These are phyloP conservation scores for Zoysia japonica DNA, from an alignment of 176 grass and related monocot species.

Conservation along the genomic window DNA sequence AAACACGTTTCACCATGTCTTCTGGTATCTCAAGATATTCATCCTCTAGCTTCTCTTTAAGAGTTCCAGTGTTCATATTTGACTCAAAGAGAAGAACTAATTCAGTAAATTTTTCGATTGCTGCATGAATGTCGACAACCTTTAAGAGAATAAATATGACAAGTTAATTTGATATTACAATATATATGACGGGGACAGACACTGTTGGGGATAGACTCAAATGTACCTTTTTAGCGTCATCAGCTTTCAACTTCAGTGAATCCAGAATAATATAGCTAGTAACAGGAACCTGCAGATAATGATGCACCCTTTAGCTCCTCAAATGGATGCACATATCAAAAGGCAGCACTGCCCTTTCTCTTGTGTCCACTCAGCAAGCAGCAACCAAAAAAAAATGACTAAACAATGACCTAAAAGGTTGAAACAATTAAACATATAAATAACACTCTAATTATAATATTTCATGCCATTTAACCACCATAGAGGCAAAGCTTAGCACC, in stretches of 20 bases:
- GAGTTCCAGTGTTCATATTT: conserved; percentile 48
- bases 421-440: background rate
- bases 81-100: conserved; percentile 66
- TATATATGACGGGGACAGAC: conserved; percentile 12
- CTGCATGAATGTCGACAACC: conserved; percentile 72
- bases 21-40: conserved; percentile 78
- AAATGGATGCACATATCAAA: background rate
- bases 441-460: background rate
- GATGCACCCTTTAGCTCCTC: conserved; percentile 13
- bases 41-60: conserved; percentile 70
- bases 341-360: background rate
- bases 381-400: conserved; percentile 2
- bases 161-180: conserved; percentile 4
- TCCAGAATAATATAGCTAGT: conserved; percentile 73
- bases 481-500: background rate
- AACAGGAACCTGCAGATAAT: conserved; percentile 67
- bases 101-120: conserved; percentile 64
- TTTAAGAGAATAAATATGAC: conserved; percentile 32
- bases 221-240: conserved; percentile 71
- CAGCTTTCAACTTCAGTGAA: conserved; percentile 88
- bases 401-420: background rate
- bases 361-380: background rate
- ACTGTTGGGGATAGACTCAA: conserved; percentile 27
- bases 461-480: background rate
- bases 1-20: conserved; percentile 63